Percentiles rank a stretch among this genome's conserved stretches.
phyloP scores from a whole-genome alignment of 2,329 filamentous ascomycete species.

The Penicillium fuscoglaucum region DNA sequence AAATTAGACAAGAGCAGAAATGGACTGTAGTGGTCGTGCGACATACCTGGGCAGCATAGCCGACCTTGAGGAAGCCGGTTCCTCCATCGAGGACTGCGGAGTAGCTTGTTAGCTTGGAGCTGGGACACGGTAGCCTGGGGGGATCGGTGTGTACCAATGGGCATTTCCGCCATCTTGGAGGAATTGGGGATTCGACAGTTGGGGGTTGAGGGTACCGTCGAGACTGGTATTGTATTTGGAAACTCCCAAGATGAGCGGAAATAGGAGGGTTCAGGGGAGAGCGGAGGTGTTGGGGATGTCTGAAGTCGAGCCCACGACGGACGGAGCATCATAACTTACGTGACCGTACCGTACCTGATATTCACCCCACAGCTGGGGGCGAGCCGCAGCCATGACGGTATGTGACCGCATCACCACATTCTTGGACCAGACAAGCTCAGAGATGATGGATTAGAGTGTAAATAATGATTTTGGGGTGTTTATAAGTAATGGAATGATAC shows the following conservation, averaged over 20 bases:
- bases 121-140: slow-evolving; percentile 25
- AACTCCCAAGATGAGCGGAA: slow-evolving; percentile 19
- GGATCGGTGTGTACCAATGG: slow-evolving; percentile 46
- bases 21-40: neutral
- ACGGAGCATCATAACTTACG: slow-evolving; percentile 31
- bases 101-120: slow-evolving; percentile 33
- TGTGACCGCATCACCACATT: slow-evolving; percentile 17
- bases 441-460: neutral
- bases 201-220: slow-evolving; percentile 2
- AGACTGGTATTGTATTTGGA: slow-evolving; percentile 7
- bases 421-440: neutral
- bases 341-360: slow-evolving; percentile 28
- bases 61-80: slow-evolving; percentile 99
- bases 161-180: slow-evolving; percentile 49
- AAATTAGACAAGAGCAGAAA: slow-evolving; percentile 9
- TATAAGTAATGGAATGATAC: neutral
- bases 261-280: slow-evolving; percentile 20
- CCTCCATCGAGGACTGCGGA: slow-evolving; percentile 92
- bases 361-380: slow-evolving; percentile 18
- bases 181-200: slow-evolving; percentile 10
- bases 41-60: slow-evolving; percentile 84
- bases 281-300: slow-evolving; percentile 21
- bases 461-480: neutral
- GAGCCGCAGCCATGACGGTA: slow-evolving; percentile 18
- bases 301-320: slow-evolving; percentile 23